Base-by-base conservation (phyloP, 1,284 basidiomycete genomes). In the Ganoderma boninense region DNA sequence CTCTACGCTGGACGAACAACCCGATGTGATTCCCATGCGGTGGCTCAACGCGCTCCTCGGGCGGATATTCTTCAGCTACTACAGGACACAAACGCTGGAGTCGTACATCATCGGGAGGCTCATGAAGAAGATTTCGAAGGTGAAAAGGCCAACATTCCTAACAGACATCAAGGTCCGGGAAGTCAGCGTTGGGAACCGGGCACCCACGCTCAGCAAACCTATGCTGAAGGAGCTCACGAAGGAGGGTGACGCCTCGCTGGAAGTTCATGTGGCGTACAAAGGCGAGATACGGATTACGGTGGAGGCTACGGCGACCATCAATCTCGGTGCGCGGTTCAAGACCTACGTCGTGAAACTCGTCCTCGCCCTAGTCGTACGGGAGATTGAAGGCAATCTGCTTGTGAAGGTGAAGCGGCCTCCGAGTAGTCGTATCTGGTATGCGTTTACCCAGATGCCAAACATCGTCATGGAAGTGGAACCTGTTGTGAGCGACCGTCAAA, bases 31-130 rank as follows among this genome's bases (percentile, higher is more conserved):
- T 69, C 96, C 96, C 1, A 95, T 97, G 87, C 92, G 97, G 20
- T 99, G 98, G 97, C 86, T 98, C 65, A 99, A 99, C 77, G 97
- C 96, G 0, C 84, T 99, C 65, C 81, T 99, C 64, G 97, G 97
- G 2, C 92, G 97, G 26, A 80, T 98, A 56, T 98, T 99, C 85
- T 95, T 97, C 83, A 94, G 93, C 74, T 91, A 95, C 77, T 97
- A 98, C 81, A 90, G 90, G 71, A 98, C 97, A 0, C 87, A 92
- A 60, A 84, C 84, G 57, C 84, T 98, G 68, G 96, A 98, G 78
- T 85, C 89, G 67, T 94, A 92, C 79, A 96, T 99, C 81, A 94
- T 97, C 72, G 87, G 88, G 54, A 90, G 94, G 65, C 87, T 99
- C 71, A 97, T 97, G 91, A 96, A 95, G 84, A 99, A 99, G 79